Conservation (phyloP, 805 yeast genomes). For the Kodamaea leandrae region DNA sequence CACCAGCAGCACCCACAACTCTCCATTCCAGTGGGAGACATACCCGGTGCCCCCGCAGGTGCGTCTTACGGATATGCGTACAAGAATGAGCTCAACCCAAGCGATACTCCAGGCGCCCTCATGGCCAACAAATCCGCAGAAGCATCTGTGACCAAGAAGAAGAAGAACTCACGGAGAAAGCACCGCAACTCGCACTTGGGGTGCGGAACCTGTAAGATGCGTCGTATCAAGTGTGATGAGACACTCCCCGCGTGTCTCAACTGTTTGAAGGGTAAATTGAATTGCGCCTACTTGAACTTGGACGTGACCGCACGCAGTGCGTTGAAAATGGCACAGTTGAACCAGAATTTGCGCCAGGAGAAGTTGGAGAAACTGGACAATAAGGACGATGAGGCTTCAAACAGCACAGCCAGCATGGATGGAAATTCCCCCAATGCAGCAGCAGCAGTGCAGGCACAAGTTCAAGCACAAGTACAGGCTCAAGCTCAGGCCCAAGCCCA, state of each 20-base stretch:
- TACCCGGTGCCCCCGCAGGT: constrained; percentile 1
- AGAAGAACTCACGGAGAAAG: constrained; percentile 50
- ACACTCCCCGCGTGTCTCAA: constrained; percentile 56
- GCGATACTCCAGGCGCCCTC: constrained; percentile 8
- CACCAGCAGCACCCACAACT: constrained; percentile 6
- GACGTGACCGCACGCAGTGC: constrained; percentile 51
- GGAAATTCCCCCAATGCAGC: constrained; percentile 2
- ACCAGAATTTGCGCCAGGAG: constrained; percentile 33
- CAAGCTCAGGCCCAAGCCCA: constrained; percentile 5
- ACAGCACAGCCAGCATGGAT: not conserved
- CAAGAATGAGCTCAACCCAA: constrained; percentile 8
- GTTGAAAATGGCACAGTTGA: constrained; percentile 47
- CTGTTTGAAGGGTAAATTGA: constrained; percentile 48
- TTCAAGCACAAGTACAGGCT: constrained; percentile 1
- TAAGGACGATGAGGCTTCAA: constrained; percentile 8
- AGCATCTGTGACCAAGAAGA: constrained; percentile 16
- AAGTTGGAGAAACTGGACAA: constrained; percentile 13
- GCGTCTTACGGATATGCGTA: constrained; percentile 5
- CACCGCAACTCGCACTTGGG: constrained; percentile 73
- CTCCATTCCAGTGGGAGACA: constrained; percentile 2
- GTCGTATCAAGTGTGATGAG: constrained; percentile 68
- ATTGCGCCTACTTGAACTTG: constrained; percentile 48
- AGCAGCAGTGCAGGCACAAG: constrained; percentile 3
- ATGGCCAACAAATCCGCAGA: constrained; percentile 8
- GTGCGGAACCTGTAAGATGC: constrained; percentile 65